phyloP scores from a whole-genome alignment of 1,284 basidiomycete genomes.

The Butyriboletus appendiculatus region DNA sequence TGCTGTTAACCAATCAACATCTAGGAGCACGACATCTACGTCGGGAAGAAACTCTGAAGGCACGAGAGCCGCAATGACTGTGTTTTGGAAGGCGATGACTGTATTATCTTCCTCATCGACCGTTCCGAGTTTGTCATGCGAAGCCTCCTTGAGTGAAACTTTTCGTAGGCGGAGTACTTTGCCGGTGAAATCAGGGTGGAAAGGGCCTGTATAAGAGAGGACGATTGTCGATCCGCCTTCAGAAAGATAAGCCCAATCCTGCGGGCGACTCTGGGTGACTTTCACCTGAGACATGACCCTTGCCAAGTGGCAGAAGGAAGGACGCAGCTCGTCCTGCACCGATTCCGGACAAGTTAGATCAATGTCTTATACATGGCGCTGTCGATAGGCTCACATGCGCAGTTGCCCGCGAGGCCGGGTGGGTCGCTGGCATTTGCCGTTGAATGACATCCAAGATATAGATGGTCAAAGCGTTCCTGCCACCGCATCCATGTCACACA shows the following conservation, averaged over 20 bases:
- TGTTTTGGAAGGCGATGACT: slow-evolving; percentile 61
- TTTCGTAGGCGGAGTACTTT: slow-evolving; percentile 80
- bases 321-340: not conserved
- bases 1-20: slow-evolving; percentile 59
- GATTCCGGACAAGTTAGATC: not conserved
- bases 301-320: not conserved
- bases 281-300: slow-evolving; percentile 12
- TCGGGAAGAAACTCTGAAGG: slow-evolving; percentile 58
- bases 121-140: not conserved
- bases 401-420: not conserved
- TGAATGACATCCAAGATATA: not conserved
- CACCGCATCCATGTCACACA: not conserved
- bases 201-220: slow-evolving; percentile 72
- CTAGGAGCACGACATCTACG: slow-evolving; percentile 53
- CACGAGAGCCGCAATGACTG: slow-evolving; percentile 61
- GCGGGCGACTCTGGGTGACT: slow-evolving; percentile 45
- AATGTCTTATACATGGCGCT: not conserved
- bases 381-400: no score
- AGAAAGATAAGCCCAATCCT: slow-evolving; percentile 81
- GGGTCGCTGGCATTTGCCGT: not conserved
- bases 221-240: slow-evolving; percentile 92
- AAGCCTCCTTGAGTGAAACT: slow-evolving; percentile 15
- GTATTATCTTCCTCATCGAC: slow-evolving; percentile 48
- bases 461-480: slow-evolving; percentile 10
- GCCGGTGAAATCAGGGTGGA: slow-evolving; percentile 51